Evolutionary conservation across 2,329 filamentous ascomycete genomes (phyloP).

Genomic region (Fusarium solani-melongenae): DNA sequence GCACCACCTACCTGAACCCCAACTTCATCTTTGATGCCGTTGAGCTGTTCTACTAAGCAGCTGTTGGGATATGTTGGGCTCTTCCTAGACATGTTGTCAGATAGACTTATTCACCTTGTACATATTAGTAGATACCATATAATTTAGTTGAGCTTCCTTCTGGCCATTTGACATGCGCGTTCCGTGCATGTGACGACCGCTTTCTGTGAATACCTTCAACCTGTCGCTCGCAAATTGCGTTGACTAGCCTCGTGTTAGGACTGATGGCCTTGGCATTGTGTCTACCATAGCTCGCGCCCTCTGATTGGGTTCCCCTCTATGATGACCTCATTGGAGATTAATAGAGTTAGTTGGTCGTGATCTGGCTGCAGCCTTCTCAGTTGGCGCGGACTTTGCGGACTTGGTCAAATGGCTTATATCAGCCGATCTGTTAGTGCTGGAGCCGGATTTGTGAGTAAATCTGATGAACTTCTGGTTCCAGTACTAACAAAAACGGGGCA

Average conservation of each 20-base stretch:
- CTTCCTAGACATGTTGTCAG: background rate
- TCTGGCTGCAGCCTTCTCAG: background rate
- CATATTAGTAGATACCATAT: constrained; percentile 29
- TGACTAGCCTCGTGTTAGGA: background rate
- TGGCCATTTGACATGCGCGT: background rate
- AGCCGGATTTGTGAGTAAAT: background rate
- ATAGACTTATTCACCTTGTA: constrained; percentile 25
- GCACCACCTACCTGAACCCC: constrained; percentile 65
- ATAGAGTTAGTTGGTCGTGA: background rate
- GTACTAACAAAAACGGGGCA: constrained; percentile 27
- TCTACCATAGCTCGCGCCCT: background rate
- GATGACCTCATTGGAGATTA: background rate
- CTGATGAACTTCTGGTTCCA: background rate
- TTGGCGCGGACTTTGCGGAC: constrained; percentile 22
- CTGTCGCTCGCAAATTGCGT: background rate
- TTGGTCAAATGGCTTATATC: constrained; percentile 38
- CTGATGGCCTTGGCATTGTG: background rate
- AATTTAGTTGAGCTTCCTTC: background rate
- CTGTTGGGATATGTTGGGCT: background rate
- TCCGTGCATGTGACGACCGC: background rate
- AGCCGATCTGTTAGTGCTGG: constrained; percentile 30
- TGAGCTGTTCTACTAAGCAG: constrained; percentile 40
- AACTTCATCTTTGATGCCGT: constrained; percentile 56
- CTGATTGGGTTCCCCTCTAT: background rate
- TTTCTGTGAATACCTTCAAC: background rate